Percentiles rank a stretch among this genome's conserved stretches.
phyloP scores from a whole-genome alignment of 2,329 filamentous ascomycete genomes.

The Fusarium veterinarium region DNA sequence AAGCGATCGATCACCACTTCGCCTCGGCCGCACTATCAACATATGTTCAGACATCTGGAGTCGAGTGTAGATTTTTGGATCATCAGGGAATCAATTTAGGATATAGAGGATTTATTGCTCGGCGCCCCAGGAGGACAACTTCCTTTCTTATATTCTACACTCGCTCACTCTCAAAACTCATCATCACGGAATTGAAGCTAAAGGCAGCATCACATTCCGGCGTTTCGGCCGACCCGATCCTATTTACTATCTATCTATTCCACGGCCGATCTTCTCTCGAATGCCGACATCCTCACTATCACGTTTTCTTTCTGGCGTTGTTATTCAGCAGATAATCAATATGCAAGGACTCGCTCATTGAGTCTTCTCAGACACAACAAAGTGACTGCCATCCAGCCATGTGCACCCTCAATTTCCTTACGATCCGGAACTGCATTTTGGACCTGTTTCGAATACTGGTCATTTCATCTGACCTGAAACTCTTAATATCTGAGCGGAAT shows the following conservation, averaged over 20 bases:
- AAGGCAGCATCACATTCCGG: conserved; percentile 2
- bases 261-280: neutral
- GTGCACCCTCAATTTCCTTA: neutral
- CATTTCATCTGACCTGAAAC: neutral
- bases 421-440: neutral
- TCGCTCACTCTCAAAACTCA: conserved; percentile 1
- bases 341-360: conserved; percentile 17
- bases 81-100: conserved; percentile 30
- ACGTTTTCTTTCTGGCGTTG: conserved; percentile 22
- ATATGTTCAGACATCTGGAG: conserved; percentile 25
- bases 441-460: neutral
- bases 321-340: conserved; percentile 10
- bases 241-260: conserved; percentile 7
- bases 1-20: conserved; percentile 2
- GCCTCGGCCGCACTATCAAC: conserved; percentile 12
- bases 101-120: conserved; percentile 45
- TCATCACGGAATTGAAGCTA: neutral
- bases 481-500: conserved; percentile 18
- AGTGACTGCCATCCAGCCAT: neutral
- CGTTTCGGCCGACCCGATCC: conserved; percentile 6
- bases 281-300: conserved; percentile 2
- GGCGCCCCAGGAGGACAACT: conserved; percentile 35
- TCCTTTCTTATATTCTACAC: conserved; percentile 17
- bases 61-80: conserved; percentile 33
- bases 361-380: neutral